Base-by-base conservation (phyloP, 257 asterid genomes). In the Lycium ferocissimum region DNA sequence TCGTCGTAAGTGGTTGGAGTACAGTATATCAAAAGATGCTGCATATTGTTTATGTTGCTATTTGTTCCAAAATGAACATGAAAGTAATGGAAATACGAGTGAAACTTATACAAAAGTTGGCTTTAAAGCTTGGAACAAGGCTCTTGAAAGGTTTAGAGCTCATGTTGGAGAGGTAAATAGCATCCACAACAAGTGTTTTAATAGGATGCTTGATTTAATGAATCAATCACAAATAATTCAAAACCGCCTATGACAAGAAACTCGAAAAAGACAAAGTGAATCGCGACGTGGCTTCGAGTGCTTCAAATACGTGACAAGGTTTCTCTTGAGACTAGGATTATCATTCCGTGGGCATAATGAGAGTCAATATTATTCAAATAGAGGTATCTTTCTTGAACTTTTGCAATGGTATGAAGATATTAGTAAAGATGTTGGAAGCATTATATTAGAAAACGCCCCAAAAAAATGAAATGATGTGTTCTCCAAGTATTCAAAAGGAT, bases 41-140 rank as follows among this genome's bases (percentile, higher is more conserved):
- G 54, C 82, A 11, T 80, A 20, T 84, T 84, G 69, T 63, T 70
- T 85, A 2, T 79, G 57, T 61, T 79, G 66, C 5, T 85, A 37
- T 59, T 66, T 70, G 2, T 70, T 85, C 1, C 35, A 20, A 14
- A 37, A 4, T 18, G 47, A 54, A 18, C 0, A 17, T 51, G 35
- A 37, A 1, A 53, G 35, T 2, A 22, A 6, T n/a, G 75, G 78
- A 22, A 6, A n/a, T 37, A 22, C 37, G 49, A 10, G 53, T 9
- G 71, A 80, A 43, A 6, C 12, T 5, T 22, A 4, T 57, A 81
- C 67, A 85, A 81, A 22, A 82, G 57, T 6, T 12, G 43, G 6
- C 4, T 33, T 69, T 26, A 57, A 11, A 56, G 49, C 10, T 85
- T 38, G 45, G 9, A 69, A 47, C 40, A 67, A 9, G 53, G 67